Conservation (phyloP, 176 grass and related monocot genomes). For the Rhynchospora breviuscula region DNA sequence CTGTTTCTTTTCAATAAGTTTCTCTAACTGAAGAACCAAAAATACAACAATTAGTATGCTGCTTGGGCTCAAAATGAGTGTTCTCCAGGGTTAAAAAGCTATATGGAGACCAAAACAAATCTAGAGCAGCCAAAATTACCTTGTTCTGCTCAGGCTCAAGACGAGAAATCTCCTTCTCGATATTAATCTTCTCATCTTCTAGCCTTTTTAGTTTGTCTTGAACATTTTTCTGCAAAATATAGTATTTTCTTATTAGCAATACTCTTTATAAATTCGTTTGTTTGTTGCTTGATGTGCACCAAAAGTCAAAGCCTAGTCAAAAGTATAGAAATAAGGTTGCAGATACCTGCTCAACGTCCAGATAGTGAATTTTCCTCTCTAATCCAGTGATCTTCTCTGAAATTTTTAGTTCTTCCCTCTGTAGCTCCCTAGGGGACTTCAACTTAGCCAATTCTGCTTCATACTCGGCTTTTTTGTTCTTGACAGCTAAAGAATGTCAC, state of each 20-base stretch:
- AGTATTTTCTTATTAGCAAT: constrained; percentile 4
- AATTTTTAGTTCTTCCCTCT: constrained; percentile 74
- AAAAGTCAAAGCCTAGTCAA: not conserved
- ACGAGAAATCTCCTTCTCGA: constrained; percentile 60
- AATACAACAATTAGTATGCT: constrained; percentile 9
- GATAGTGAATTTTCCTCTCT: constrained; percentile 87
- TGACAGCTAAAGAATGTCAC: constrained; percentile 45
- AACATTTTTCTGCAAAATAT: constrained; percentile 57
- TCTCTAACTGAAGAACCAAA: constrained; percentile 53
- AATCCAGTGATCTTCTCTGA: constrained; percentile 93
- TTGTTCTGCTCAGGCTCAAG: constrained; percentile 66
- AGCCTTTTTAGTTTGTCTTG: constrained; percentile 67
- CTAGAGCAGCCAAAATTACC: constrained; percentile 33
- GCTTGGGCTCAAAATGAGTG: too few relatives aligned
- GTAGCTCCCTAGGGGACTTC: constrained; percentile 74
- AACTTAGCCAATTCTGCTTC: constrained; percentile 81
- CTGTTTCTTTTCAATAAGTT: constrained; percentile 55
- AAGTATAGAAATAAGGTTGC: not conserved
- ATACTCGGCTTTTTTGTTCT: constrained; percentile 60
- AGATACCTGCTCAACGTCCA: constrained; percentile 72
- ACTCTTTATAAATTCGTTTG: not conserved
- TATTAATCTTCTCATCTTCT: constrained; percentile 59
- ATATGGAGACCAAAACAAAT: constrained; percentile 23
- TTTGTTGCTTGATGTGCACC: not conserved
- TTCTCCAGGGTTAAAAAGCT: too few relatives aligned